Evolutionary conservation across 345 rosid genomes (phyloP).

Genomic region (Arabis hirsuta): DNA sequence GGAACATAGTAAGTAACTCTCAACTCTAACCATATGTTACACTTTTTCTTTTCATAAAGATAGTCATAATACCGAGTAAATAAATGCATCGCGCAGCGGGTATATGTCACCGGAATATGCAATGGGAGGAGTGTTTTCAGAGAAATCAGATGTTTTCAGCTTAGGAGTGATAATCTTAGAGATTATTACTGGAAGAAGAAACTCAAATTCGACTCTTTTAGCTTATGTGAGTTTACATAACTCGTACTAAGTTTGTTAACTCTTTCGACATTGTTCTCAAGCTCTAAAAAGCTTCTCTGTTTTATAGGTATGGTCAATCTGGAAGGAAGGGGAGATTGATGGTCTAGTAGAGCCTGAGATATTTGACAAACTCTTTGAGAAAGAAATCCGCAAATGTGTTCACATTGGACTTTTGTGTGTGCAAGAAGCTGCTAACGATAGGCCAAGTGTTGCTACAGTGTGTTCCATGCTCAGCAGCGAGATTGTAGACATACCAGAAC

Average conservation of each 20-base stretch:
- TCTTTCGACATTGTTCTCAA: slow-evolving; percentile 16
- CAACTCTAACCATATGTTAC: slow-evolving; percentile 15
- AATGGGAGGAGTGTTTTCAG: slow-evolving; percentile 50
- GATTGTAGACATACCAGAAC: slow-evolving; percentile 28
- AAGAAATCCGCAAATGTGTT: slow-evolving; percentile 42
- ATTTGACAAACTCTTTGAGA: slow-evolving; percentile 33
- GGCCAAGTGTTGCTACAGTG: slow-evolving; percentile 48
- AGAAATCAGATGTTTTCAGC: slow-evolving; percentile 55
- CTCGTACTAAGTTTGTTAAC: not conserved
- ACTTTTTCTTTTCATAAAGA: not conserved
- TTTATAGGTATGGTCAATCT: slow-evolving; percentile 45
- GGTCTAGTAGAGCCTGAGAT: slow-evolving; percentile 40
- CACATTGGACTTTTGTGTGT: slow-evolving; percentile 54
- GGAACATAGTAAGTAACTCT: slow-evolving; percentile 52
- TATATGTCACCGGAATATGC: slow-evolving; percentile 59
- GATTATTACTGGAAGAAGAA: slow-evolving; percentile 49
- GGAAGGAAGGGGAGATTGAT: slow-evolving; percentile 33
- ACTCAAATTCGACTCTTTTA: slow-evolving; percentile 43
- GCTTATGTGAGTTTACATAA: slow-evolving; percentile 38
- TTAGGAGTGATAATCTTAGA: slow-evolving; percentile 54
- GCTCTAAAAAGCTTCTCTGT: not conserved
- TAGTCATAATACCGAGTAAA: not conserved
- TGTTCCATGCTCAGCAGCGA: slow-evolving; percentile 43
- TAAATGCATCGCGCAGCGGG: slow-evolving; percentile 41
- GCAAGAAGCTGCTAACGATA: slow-evolving; percentile 44